Evolutionary conservation across 352 stramenopile species (phyloP).

Genomic region (Phytopythium mirpurense): DNA sequence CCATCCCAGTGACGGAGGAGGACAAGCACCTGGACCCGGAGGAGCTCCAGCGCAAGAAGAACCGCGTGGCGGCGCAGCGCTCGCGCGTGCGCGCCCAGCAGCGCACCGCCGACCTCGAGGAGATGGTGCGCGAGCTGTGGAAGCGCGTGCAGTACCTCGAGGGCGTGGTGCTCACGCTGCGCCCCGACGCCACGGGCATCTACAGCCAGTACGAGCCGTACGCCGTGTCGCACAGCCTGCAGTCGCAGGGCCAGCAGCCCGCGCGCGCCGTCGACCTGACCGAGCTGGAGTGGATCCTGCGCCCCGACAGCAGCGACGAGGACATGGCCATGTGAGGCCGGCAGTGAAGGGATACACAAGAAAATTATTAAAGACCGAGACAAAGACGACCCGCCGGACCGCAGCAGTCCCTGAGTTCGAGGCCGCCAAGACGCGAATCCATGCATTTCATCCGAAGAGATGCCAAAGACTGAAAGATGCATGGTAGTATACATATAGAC

Average conservation of each 20-base stretch:
- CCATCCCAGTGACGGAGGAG: conserved; percentile 46
- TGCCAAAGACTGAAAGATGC: too few species aligned
- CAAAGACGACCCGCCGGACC: background rate
- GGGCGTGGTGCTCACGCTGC: conserved; percentile 29
- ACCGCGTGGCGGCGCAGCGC: conserved; percentile 55
- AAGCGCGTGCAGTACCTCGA: conserved; percentile 57
- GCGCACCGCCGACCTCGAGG: conserved; percentile 41
- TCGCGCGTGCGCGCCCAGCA: conserved; percentile 50
- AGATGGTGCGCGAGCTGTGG: conserved; percentile 48
- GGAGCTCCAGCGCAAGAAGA: conserved; percentile 66
- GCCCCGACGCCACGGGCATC: conserved; percentile 26
- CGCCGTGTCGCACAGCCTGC: conserved; percentile 25
- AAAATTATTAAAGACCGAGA: background rate
- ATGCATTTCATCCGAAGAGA: too few species aligned
- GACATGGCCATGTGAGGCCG: background rate
- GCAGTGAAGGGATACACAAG: too few species aligned
- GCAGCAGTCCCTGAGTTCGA: too few species aligned
- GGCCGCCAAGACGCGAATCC: too few species aligned
- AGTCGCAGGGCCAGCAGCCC: conserved; percentile 16
- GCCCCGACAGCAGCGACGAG: conserved; percentile 9
- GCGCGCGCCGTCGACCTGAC: conserved; percentile 15
- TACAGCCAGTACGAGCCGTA: conserved; percentile 48
- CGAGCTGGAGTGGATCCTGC: conserved; percentile 30
- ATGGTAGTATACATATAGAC: too few species aligned
- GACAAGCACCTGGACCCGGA: conserved; percentile 31